Evolutionary conservation across 192 early-diverging fungal genomes (phyloP), one percentile per base, ranked within the genome.

Genomic region (Phycomyces blakesleeanus): DNA sequence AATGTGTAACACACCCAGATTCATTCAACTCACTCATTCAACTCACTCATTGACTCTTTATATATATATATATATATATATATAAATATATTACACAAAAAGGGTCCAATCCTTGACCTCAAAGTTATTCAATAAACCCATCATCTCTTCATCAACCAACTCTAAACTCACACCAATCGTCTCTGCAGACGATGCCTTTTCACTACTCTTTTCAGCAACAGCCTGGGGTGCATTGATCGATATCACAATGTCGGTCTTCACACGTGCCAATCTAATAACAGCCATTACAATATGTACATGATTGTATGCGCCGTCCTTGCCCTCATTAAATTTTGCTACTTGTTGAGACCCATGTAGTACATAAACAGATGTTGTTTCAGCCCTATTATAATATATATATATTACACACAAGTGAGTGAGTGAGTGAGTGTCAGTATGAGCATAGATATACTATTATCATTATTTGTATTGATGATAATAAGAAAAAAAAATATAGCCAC

Each of bases 241-340:
- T 4, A 96, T 76, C 5, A 95, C 77, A 11, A 96, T 64, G 56
- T 96, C 94, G 0, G 92, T 89, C 5, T 68, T 44, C 12, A 89
- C 83, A 1, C 80, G 64, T 0, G 86, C 83, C 40, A 96, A 49
- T 16, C 92, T 82, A 20, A 94, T 44, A 12, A 93, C 75, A 9
- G 88, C 86, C 73, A 97, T 72, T 18, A 86, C 75, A 26, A 95
- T 74, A 38, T 78, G 66, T 0, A 95, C 81, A 0, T 66, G 18
- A 72, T 93, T 93, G 3, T 71, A 66, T 0, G 83, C 87, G 15
- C 74, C 72, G 15, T n/a, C 11, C 5, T 75, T 58, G 1, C 39
- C 47, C 55, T 93, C 91, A 56, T 89, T 88, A 69, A 93, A 95
- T 69, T 95, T 97, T 27, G 88, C 84, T 5, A 91, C 75, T 0